Conservation (phyloP, 108 stramenopile genomes). For the Cyclotella baltica region DNA sequence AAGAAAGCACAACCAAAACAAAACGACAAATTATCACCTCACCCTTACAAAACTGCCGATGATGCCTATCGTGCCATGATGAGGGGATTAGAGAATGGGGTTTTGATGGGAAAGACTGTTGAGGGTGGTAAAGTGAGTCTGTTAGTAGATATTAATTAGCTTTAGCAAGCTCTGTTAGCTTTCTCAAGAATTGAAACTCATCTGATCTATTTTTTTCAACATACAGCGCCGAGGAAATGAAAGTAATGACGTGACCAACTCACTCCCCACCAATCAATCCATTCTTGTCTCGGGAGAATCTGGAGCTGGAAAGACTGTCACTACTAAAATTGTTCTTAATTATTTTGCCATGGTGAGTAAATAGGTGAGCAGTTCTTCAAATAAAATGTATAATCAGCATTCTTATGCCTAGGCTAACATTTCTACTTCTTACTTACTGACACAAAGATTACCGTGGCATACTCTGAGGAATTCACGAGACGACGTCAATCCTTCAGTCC, state of each 20-base stretch:
- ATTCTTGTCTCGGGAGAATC: constrained; percentile 84
- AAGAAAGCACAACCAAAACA: constrained; percentile 3
- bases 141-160: no score
- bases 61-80: constrained; percentile 88
- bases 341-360: constrained; percentile 79
- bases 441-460: constrained; percentile 3
- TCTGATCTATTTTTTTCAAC: no score
- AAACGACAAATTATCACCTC: constrained; percentile 56
- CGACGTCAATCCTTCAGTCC: constrained; percentile 31
- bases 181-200: no score
- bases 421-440: not conserved
- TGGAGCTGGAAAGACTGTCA: constrained; percentile 90
- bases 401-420: not conserved
- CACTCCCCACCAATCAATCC: constrained; percentile 45
- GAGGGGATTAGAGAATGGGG: constrained; percentile 39
- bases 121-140: constrained; percentile 18
- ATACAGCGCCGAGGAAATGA: constrained; percentile 18
- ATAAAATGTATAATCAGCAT: no score
- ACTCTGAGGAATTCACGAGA: constrained; percentile 21
- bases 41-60: constrained; percentile 90
- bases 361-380: constrained; percentile 24
- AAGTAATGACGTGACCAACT: not conserved
- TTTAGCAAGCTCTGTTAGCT: no score
- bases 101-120: constrained; percentile 32
- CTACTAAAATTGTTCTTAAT: constrained; percentile 87